Percentiles rank a stretch among this genome's conserved stretches.
phyloP scores from a whole-genome alignment of 2,329 filamentous ascomycete species.

The Phialocephala sp. region DNA sequence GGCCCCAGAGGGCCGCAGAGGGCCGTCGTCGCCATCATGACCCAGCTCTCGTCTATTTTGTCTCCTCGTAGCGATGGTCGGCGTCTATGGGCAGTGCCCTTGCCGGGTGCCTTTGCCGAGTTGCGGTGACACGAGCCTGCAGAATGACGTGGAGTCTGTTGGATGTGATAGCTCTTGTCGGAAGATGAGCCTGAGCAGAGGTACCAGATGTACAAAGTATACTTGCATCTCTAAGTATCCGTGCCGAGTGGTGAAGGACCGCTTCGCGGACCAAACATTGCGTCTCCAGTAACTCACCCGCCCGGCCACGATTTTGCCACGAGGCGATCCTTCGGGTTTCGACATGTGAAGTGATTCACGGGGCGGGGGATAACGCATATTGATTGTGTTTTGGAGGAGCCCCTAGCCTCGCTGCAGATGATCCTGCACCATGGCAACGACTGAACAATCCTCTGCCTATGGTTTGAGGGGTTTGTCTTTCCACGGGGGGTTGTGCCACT shows the following conservation, averaged over 20 bases:
- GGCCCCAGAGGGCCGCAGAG: not conserved
- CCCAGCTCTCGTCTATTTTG: not conserved
- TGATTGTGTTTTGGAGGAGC: not conserved
- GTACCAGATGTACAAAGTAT: too few relatives aligned
- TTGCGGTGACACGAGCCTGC: not conserved
- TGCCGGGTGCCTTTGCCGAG: not conserved
- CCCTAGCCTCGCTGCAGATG: conserved; percentile 20
- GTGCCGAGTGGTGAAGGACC: not conserved
- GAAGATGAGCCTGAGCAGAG: conserved; percentile 12
- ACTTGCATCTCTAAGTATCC: not conserved
- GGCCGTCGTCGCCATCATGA: not conserved
- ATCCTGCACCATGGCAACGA: conserved; percentile 12
- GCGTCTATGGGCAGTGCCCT: not conserved
- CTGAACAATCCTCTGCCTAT: conserved; percentile 28
- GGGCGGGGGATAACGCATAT: not conserved
- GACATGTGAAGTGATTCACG: conserved; percentile 22
- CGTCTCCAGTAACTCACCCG: conserved; percentile 3
- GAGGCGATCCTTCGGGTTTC: conserved; percentile 34
- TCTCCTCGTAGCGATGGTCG: not conserved
- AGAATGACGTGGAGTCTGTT: conserved; percentile 18
- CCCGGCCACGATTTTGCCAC: conserved; percentile 30
- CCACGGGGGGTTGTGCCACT: not conserved
- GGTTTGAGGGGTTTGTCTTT: conserved; percentile 24
- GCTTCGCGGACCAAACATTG: conserved; percentile 1
- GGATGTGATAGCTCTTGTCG: conserved; percentile 10